These are phyloP conservation scores for Globisporangium acanthophoron DNA, from an alignment of 352 stramenopile species.

Conservation along the genomic window DNA sequence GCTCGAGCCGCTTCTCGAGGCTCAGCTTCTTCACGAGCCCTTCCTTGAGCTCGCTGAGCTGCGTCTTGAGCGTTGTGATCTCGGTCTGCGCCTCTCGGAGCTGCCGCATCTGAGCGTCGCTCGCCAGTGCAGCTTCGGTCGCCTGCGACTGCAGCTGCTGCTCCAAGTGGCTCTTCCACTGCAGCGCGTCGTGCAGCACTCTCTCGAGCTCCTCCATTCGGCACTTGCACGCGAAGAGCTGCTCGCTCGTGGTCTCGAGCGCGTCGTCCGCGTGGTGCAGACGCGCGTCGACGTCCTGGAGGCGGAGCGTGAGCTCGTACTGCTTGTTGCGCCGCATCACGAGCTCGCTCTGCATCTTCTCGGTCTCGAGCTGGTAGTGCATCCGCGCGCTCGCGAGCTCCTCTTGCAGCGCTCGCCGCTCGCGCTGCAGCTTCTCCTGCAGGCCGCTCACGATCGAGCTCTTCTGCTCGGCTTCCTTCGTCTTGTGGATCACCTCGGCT, in stretches of 20 bases:
- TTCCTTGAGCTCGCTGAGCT: conserved; percentile 47
- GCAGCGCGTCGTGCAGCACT: conserved; percentile 44
- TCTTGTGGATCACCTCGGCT: conserved; percentile 43
- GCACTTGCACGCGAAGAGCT: conserved; percentile 33
- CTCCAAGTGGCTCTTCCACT: conserved; percentile 49
- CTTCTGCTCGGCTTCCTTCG: conserved; percentile 38
- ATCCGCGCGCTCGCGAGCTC: conserved; percentile 37
- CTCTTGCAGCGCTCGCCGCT: conserved; percentile 38
- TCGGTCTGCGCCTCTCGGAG: conserved; percentile 20
- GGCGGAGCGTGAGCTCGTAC: conserved; percentile 68
- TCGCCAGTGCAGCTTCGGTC: conserved; percentile 2
- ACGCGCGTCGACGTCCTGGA: conserved; percentile 53
- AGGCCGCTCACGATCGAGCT: conserved; percentile 23
- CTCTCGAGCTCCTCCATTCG: conserved; percentile 63
- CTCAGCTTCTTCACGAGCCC: conserved; percentile 21
- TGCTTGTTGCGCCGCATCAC: conserved; percentile 71
- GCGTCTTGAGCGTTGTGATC: conserved; percentile 23
- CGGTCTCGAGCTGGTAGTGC: conserved; percentile 52
- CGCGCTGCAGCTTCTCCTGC: conserved; percentile 50
- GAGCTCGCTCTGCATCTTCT: conserved; percentile 63
- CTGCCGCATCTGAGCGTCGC: conserved; percentile 7
- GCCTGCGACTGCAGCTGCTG: conserved; percentile 18
- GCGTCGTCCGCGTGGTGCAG: conserved; percentile 34
- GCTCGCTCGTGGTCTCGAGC: conserved; percentile 36
- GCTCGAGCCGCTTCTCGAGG: conserved; percentile 36